A percentile compares a stretch with the other conserved stretches of the same genome.
phyloP scores from a whole-genome alignment of 805 yeast genomes.

The Saccharomyces cerevisiae region DNA sequence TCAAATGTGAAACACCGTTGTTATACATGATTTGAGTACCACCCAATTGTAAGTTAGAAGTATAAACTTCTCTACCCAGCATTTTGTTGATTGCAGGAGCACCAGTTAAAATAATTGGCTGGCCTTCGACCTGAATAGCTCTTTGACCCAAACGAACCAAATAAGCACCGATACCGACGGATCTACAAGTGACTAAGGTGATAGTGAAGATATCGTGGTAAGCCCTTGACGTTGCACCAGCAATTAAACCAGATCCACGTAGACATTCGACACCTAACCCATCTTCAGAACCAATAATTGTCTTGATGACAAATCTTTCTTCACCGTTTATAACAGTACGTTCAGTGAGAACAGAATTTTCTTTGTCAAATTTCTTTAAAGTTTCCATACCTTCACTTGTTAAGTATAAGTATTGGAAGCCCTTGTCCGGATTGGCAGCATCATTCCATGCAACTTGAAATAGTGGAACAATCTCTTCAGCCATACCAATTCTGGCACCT shows the following conservation, averaged over 20 bases:
- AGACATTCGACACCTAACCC: conserved; percentile 98
- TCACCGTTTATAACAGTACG: conserved; percentile 78
- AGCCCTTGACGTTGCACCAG: conserved; percentile 97
- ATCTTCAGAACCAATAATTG: conserved; percentile 88
- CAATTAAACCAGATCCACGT: conserved; percentile 96
- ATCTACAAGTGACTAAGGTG: conserved; percentile 98
- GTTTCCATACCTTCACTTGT: conserved; percentile 54
- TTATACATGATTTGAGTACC: conserved; percentile 98
- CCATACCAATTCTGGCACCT: conserved; percentile 98
- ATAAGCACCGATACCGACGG: conserved; percentile 99
- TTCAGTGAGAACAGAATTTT: conserved; percentile 62
- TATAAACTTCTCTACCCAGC: conserved; percentile 92
- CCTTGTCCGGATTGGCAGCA: conserved; percentile 64
- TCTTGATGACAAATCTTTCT: conserved; percentile 68
- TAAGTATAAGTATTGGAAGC: conserved; percentile 83
- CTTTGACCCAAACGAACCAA: conserved; percentile 97
- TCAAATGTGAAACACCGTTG: conserved; percentile 96
- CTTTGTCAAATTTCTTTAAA: conserved; percentile 52
- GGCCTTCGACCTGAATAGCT: conserved; percentile 97
- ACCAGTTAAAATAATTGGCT: conserved; percentile 96
- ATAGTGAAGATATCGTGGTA: conserved; percentile 95
- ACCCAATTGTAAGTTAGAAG: conserved; percentile 95
- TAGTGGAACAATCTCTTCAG: conserved; percentile 86
- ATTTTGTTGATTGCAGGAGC: conserved; percentile 97
- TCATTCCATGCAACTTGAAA: conserved; percentile 92